phyloP scores from a whole-genome alignment of 2,329 filamentous ascomycete species.

The Nothopassalora personata region DNA sequence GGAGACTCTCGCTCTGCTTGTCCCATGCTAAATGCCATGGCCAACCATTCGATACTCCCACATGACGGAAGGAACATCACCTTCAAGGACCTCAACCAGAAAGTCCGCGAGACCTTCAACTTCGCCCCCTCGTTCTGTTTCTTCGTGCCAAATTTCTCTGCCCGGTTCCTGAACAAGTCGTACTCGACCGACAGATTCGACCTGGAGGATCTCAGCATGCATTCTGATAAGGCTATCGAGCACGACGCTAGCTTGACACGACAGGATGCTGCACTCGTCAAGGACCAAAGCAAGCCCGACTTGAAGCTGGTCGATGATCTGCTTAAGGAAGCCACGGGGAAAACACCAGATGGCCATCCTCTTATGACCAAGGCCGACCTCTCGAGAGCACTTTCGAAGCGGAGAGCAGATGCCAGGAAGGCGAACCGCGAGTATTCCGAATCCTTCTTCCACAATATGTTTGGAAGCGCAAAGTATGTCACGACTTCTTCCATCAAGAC shows the following conservation, averaged over 20 bases:
- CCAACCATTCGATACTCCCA: conserved; percentile 29
- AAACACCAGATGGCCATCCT: conserved; percentile 29
- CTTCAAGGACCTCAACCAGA: conserved; percentile 24
- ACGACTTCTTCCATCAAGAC: neutral
- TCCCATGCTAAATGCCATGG: conserved; percentile 29
- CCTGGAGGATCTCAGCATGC: conserved; percentile 24
- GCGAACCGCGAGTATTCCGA: conserved; percentile 34
- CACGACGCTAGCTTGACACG: conserved; percentile 29
- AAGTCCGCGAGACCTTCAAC: conserved; percentile 28
- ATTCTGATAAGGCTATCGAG: conserved; percentile 26
- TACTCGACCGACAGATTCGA: conserved; percentile 26
- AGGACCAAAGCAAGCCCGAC: conserved; percentile 37
- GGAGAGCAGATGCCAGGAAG: conserved; percentile 33
- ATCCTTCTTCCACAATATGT: conserved; percentile 35
- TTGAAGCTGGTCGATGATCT: conserved; percentile 34
- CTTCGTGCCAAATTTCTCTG: conserved; percentile 27
- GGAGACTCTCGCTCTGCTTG: conserved; percentile 32
- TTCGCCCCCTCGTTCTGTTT: conserved; percentile 28
- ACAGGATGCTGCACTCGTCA: conserved; percentile 33
- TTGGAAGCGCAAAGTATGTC: conserved; percentile 35
- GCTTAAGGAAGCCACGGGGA: conserved; percentile 34
- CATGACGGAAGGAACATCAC: conserved; percentile 29
- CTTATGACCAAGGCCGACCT: conserved; percentile 36
- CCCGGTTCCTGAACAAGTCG: conserved; percentile 27
- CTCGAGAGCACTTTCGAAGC: conserved; percentile 31